Evolutionary conservation across 2,329 filamentous ascomycete species (phyloP), one percentile per base, ranked within the genome.

Genomic region (Trichoderma sp.): DNA sequence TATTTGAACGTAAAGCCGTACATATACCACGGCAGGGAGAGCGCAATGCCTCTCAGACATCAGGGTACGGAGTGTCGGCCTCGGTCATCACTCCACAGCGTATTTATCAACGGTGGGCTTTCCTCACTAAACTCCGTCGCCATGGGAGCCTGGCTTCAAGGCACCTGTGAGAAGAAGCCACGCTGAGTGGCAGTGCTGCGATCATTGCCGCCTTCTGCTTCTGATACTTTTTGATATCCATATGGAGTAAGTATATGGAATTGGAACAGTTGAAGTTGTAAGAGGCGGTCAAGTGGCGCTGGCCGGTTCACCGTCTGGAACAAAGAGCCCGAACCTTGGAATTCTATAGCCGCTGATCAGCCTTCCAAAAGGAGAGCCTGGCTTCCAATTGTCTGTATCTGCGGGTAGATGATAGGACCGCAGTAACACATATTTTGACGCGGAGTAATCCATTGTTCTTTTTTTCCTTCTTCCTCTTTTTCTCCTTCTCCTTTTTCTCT

Each of bases 241-340:
- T 30, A 58, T 23, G 4, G 13, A 26, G 61, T 30, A 50, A 47
- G 61, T 39, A 23, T 15, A 11, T 32, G n/a, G 15, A 4, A 64
- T n/a, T 65, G 12, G 50, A 55, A 23, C 50, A 15, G 39, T 43
- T n/a, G 39, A 28, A n/a, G 8, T 7, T 32, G 43, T 26, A 62
- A 62, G 32, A 67, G 47, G 64, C 64, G 64, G 64, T 67, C 59
- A 36, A 28, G 47, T 36, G 63, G 34, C 47, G 61, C 63, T 13
- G 55, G 30, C 26, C 9, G 43, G 39, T 50, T 63, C 26, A 63
- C 39, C 30, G 63, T 55, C 26, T 34, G 1, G 32, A 47, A 26
- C 20, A 57, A 57, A n/a, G 6, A 30, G 43, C 32, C 34, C 12
- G 34, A 55, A 47, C 43, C n/a, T 26, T 26, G 23, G 53, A 57